These are phyloP conservation scores for Ajuga reptans DNA, from an alignment of 305 asterid species.

Conservation along the genomic window DNA sequence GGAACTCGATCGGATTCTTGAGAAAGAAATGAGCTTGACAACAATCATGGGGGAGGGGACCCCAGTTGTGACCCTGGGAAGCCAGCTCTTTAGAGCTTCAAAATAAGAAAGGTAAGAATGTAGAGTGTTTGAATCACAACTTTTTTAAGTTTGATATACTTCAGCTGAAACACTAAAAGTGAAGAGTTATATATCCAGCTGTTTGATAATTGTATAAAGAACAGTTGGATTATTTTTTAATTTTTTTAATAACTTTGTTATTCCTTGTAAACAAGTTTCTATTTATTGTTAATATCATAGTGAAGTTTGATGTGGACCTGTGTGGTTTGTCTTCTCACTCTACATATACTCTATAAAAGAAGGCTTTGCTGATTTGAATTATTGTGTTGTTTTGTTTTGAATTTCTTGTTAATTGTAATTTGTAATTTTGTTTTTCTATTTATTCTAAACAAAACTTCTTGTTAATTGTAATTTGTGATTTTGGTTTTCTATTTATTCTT, in stretches of 20 bases:
- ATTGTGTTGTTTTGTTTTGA: too few species aligned
- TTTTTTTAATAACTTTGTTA: slow-evolving; percentile 23
- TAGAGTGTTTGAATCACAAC: not conserved
- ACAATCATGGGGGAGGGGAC: slow-evolving; percentile 91
- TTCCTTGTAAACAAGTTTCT: slow-evolving; percentile 31
- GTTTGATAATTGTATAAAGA: slow-evolving; percentile 71
- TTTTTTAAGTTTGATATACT: slow-evolving; percentile 27
- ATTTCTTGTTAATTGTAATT: too few species aligned
- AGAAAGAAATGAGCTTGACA: slow-evolving; percentile 85
- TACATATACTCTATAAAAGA: not conserved
- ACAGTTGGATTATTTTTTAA: slow-evolving; percentile 44
- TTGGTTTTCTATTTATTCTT: too few species aligned
- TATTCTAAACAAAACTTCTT: too few species aligned
- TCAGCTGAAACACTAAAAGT: slow-evolving; percentile 21
- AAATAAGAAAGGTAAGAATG: slow-evolving; percentile 25
- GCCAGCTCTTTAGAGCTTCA: slow-evolving; percentile 79
- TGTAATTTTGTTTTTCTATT: too few species aligned
- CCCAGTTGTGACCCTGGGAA: slow-evolving; percentile 76
- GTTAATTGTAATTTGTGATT: too few species aligned
- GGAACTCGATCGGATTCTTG: slow-evolving; percentile 72
- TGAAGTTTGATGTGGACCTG: slow-evolving; percentile 12
- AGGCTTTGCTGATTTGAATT: too few species aligned
- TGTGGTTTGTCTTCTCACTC: not conserved
- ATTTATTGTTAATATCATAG: slow-evolving; percentile 27
- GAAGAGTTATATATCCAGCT: slow-evolving; percentile 41